Evolutionary conservation across 768 basidiomycete species (phyloP), one percentile per base, ranked within the genome.

Genomic region (Naematelia encephala): DNA sequence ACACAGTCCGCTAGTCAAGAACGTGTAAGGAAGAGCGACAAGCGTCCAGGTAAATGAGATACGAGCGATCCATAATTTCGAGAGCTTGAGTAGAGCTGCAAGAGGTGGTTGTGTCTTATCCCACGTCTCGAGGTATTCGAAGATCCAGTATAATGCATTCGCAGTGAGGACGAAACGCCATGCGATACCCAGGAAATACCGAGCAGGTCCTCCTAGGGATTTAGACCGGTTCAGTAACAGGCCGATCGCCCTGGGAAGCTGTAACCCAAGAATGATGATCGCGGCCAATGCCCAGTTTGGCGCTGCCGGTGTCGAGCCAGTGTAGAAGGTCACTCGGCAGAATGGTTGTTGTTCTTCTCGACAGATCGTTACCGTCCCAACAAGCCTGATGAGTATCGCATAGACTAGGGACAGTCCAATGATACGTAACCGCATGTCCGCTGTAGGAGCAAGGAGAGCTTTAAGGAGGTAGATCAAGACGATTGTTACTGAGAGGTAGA

Each of bases 341-440:
- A 84, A 88, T 0, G 90, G 86, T 42, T 89, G 86, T 76, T 97
- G 94, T 72, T 98, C 94, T 75, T 99, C 94, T 62, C 96, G 81
- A 71, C 94, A 98, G 8, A 91, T 84, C 0, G 92, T 94, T 73
- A 88, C 90, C 48, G 84, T 78, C 0, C 86, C 82, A 77, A 91
- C 87, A n/a, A 89, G 70, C 5, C 94, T 84, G 5, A 87, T 82
- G 63, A 86, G 85, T 21, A 82, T 71, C 0, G 86, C 84, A 60
- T 87, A 87, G 13, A 89, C 75, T 4, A 82, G 65, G 10, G 86
- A 84, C 70, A 90, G 90, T 0, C 83, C 84, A 19, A 92, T 77
- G 52, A 96, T 88, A 51, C 89, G 87, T 54, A 80, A 78, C 19
- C 89, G 86, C 39, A 97, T 83, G 39, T 84, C 83, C 2, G 76